A percentile compares a stretch with the other conserved stretches of the same genome.
Evolutionary conservation across 148 eudicot species (phyloP).

Genomic region (Cornus suecica): DNA sequence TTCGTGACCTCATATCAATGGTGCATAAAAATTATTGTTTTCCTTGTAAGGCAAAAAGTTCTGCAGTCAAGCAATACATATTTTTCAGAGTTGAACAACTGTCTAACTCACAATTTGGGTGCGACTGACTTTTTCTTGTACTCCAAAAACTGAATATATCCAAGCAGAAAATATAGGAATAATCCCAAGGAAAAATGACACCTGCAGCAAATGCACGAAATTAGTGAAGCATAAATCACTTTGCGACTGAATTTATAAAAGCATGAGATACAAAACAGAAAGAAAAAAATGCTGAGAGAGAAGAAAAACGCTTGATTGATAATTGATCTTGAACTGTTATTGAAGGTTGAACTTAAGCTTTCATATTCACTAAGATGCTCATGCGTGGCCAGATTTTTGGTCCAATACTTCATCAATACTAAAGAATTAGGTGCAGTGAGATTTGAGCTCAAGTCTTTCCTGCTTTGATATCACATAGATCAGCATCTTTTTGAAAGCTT

Average conservation of each 20-base stretch:
- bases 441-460: too few species aligned
- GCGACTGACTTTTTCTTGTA: conserved; percentile 44
- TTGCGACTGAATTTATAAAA: not conserved
- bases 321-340: too few species aligned
- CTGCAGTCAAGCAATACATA: not conserved
- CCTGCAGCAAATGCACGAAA: conserved; percentile 38
- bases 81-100: not conserved
- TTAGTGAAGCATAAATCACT: not conserved
- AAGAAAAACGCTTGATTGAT: too few species aligned
- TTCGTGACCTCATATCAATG: not conserved
- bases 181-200: conserved; percentile 71
- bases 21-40: not conserved
- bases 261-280: not conserved
- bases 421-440: too few species aligned
- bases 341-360: too few species aligned
- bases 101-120: conserved; percentile 51
- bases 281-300: not conserved
- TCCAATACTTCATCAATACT: too few species aligned
- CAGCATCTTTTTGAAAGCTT: too few species aligned
- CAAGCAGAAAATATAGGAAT: conserved; percentile 56
- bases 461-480: too few species aligned
- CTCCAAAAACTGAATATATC: conserved; percentile 66
- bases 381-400: too few species aligned
- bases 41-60: not conserved
- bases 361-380: too few species aligned